phyloP scores from a whole-genome alignment of 257 asterid genomes.

The Jasminum sambac region DNA sequence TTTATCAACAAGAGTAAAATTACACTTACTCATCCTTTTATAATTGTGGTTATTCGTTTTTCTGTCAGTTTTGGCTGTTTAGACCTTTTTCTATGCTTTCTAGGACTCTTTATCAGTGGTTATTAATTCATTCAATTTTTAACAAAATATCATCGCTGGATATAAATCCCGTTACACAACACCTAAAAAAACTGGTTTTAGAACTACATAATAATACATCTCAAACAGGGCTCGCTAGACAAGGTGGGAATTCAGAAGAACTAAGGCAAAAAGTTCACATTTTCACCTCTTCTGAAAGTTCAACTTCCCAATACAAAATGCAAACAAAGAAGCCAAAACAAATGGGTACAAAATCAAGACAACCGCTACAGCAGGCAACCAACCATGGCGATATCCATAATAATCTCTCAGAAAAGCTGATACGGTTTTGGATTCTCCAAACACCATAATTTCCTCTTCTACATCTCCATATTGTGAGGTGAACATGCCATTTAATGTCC shows the following conservation, averaged over 20 bases:
- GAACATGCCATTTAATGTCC: constrained; percentile 41
- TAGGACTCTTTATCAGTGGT: too few species aligned
- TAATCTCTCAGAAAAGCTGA: constrained; percentile 36
- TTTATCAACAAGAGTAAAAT: too few species aligned
- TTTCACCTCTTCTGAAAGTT: constrained; percentile 43
- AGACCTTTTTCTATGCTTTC: too few species aligned
- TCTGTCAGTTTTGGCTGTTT: too few species aligned
- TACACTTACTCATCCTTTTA: too few species aligned
- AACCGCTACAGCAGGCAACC: constrained; percentile 43
- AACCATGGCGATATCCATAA: constrained; percentile 35
- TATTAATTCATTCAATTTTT: too few species aligned
- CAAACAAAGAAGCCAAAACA: constrained; percentile 34
- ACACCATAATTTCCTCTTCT: constrained; percentile 29
- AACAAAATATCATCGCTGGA: too few species aligned
- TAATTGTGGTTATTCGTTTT: too few species aligned
- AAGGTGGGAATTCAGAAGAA: background rate
- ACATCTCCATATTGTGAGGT: constrained; percentile 52
- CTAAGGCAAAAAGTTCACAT: background rate
- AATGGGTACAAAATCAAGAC: constrained; percentile 35
- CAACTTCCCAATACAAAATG: constrained; percentile 34
- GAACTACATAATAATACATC: background rate
- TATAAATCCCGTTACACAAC: too few species aligned
- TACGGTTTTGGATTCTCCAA: constrained; percentile 37
- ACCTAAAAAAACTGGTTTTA: too few species aligned
- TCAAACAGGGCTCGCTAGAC: background rate